Conservation (phyloP, 306 rosid species). For the Casuarina equisetifolia region DNA sequence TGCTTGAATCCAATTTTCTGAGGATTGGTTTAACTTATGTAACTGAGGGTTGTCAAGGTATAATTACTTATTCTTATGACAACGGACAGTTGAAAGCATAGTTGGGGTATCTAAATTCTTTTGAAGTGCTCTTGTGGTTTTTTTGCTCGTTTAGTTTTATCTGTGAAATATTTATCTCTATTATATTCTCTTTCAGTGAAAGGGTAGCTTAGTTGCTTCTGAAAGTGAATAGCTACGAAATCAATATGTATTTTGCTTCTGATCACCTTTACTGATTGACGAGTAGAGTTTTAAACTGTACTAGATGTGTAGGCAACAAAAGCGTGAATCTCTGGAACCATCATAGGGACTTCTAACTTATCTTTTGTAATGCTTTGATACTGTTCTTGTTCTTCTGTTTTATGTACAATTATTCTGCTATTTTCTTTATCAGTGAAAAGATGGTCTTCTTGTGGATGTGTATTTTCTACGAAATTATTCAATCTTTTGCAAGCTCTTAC, state of each 20-base stretch:
- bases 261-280: background rate
- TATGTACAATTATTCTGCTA: background rate
- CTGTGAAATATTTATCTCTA: background rate
- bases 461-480: background rate
- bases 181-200: background rate
- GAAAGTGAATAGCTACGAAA: background rate
- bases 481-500: background rate
- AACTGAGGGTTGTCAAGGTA: background rate
- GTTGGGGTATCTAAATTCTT: background rate
- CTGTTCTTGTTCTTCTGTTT: background rate
- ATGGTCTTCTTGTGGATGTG: background rate
- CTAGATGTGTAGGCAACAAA: constrained; percentile 67
- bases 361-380: background rate
- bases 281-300: constrained; percentile 12
- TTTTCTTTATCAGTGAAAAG: background rate
- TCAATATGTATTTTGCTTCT: background rate
- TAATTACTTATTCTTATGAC: background rate
- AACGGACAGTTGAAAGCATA: background rate
- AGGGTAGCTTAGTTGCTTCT: background rate
- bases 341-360: background rate
- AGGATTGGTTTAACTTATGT: background rate
- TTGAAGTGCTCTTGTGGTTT: background rate
- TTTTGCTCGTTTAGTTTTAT: background rate
- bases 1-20: background rate
- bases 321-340: constrained; percentile 28